phyloP scores from a whole-genome alignment of 2,329 filamentous ascomycete species.

The Domatiomyces catenatus region DNA sequence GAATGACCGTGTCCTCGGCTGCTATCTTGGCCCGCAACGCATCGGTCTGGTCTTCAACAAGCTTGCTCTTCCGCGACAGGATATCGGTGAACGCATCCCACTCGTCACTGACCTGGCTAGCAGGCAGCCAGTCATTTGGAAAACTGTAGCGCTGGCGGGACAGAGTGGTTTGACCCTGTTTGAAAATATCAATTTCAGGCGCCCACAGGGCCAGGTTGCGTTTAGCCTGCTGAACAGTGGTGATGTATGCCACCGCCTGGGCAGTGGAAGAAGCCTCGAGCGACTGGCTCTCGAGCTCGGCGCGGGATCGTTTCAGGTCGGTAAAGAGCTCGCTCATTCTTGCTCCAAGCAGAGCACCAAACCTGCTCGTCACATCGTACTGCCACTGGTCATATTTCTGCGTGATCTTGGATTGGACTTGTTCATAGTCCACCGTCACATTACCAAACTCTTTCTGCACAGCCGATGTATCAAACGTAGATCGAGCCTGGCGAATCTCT shows the following conservation, averaged over 20 bases:
- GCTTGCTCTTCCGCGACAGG: slow-evolving; percentile 77
- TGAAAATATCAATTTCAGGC: slow-evolving; percentile 88
- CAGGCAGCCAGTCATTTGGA: slow-evolving; percentile 81
- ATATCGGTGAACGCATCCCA: slow-evolving; percentile 92
- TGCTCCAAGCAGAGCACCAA: slow-evolving; percentile 71
- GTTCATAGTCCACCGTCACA: slow-evolving; percentile 91
- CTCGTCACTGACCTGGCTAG: slow-evolving; percentile 90
- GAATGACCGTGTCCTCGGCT: slow-evolving; percentile 83
- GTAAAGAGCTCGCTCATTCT: slow-evolving; percentile 86
- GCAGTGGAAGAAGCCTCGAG: slow-evolving; percentile 90
- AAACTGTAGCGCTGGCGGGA: slow-evolving; percentile 88
- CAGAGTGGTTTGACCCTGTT: slow-evolving; percentile 85
- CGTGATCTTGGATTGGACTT: slow-evolving; percentile 96
- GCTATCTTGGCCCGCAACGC: slow-evolving; percentile 86
- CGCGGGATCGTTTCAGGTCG: slow-evolving; percentile 78
- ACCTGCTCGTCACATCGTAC: slow-evolving; percentile 88
- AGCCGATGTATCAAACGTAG: slow-evolving; percentile 94
- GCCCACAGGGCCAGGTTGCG: slow-evolving; percentile 87
- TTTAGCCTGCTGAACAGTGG: slow-evolving; percentile 90
- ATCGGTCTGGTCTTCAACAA: slow-evolving; percentile 92
- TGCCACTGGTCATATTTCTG: slow-evolving; percentile 99
- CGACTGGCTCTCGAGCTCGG: slow-evolving; percentile 79
- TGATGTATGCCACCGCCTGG: slow-evolving; percentile 96
- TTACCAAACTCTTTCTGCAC: slow-evolving; percentile 86
- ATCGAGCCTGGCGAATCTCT: slow-evolving; percentile 86